Conservation (phyloP, 495 filamentous ascomycete species). For the Aspergillus nidulans region DNA sequence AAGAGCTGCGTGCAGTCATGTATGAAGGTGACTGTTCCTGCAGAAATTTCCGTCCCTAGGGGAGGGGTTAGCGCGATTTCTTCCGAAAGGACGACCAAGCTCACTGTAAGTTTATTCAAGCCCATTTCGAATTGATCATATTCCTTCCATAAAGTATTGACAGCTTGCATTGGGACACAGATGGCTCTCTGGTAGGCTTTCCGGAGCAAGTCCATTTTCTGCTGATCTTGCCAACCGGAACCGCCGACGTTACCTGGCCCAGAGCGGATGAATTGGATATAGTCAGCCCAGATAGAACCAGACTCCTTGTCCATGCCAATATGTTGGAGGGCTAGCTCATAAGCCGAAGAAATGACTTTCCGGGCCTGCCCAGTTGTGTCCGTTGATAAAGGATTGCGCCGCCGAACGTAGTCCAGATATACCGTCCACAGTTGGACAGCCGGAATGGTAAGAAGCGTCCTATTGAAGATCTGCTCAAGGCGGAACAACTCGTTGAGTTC, state of each 20-base stretch:
- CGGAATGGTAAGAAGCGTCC: slow-evolving; percentile 65
- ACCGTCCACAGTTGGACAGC: slow-evolving; percentile 84
- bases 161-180: slow-evolving; percentile 71
- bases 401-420: slow-evolving; percentile 94
- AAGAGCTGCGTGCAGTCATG: slow-evolving; percentile 86
- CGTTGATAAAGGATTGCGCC: slow-evolving; percentile 76
- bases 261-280: slow-evolving; percentile 82
- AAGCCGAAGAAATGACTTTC: slow-evolving; percentile 71
- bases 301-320: slow-evolving; percentile 89
- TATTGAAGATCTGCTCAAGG: slow-evolving; percentile 77
- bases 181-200: slow-evolving; percentile 90
- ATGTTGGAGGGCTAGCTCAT: slow-evolving; percentile 84
- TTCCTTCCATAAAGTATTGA: slow-evolving; percentile 89
- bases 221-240: slow-evolving; percentile 87
- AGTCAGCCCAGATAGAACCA: slow-evolving; percentile 89
- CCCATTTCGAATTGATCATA: slow-evolving; percentile 94
- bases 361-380: slow-evolving; percentile 74
- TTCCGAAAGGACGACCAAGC: slow-evolving; percentile 9
- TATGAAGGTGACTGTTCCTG: slow-evolving; percentile 88
- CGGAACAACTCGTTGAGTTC: slow-evolving; percentile 69
- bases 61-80: not conserved
- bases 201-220: slow-evolving; percentile 91
- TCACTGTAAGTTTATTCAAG: slow-evolving; percentile 81
- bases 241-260: slow-evolving; percentile 82
- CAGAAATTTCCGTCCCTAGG: slow-evolving; percentile 81